Evolutionary conservation across 164 flowering plant species (phyloP).

Genomic region (Magnolia kwangsiensis): DNA sequence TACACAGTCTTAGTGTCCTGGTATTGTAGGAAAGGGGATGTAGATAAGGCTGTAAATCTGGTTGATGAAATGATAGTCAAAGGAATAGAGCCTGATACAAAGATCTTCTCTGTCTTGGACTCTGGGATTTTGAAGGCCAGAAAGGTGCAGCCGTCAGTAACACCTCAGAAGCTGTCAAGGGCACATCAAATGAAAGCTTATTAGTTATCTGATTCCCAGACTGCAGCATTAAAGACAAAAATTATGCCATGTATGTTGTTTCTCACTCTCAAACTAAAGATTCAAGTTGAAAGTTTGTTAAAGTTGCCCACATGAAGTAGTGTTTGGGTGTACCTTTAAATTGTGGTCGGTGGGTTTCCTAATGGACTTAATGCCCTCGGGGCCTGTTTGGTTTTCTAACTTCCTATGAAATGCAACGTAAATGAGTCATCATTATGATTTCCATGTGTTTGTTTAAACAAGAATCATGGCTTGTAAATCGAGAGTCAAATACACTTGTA

Average conservation of each 20-base stretch:
- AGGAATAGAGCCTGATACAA: slow-evolving; percentile 42
- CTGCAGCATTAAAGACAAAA: not conserved
- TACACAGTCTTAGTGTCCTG: slow-evolving; percentile 60
- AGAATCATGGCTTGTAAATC: no score
- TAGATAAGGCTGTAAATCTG: slow-evolving; percentile 47
- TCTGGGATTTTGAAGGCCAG: slow-evolving; percentile 19
- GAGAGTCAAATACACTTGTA: no score
- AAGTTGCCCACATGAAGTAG: not conserved
- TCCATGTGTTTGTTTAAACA: no score
- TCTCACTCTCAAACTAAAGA: not conserved
- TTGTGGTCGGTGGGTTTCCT: not conserved
- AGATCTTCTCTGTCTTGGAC: slow-evolving; percentile 13
- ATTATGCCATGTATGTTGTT: not conserved
- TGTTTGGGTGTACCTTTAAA: not conserved
- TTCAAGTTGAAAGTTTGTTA: not conserved
- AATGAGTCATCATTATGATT: no score
- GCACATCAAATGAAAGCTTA: not conserved
- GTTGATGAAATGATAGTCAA: slow-evolving; percentile 40
- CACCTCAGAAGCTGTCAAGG: not conserved
- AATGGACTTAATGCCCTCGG: not conserved
- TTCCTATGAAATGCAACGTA: no score
- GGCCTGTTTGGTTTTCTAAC: no score
- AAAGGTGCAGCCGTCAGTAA: slow-evolving; percentile 9
- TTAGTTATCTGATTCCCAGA: not conserved
- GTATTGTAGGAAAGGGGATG: slow-evolving; percentile 40